A percentile compares a stretch with the other conserved stretches of the same genome.
Conservation (phyloP, 2,329 filamentous ascomycete genomes). For the Sclerotinia trifoliorum region DNA sequence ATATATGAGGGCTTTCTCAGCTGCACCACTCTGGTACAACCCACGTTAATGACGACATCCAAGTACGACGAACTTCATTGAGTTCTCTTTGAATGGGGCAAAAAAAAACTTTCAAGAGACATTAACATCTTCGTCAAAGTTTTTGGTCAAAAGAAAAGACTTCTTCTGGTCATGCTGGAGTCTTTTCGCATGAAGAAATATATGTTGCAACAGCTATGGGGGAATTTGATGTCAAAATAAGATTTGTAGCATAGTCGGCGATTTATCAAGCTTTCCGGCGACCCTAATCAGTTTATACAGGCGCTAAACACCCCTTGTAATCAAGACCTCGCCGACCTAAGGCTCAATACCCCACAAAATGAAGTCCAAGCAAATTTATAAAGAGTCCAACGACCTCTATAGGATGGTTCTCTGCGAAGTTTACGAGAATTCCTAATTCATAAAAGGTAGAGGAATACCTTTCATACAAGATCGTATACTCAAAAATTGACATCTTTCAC, state of each 20-base stretch:
- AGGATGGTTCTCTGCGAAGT: not conserved
- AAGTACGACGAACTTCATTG: not conserved
- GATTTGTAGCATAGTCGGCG: not conserved
- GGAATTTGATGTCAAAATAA: slow-evolving; percentile 6
- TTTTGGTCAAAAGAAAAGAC: not conserved
- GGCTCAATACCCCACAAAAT: not conserved
- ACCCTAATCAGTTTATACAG: not conserved
- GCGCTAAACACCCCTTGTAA: not conserved
- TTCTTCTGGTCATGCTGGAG: not conserved
- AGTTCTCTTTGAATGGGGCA: not conserved
- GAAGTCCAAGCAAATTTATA: not conserved
- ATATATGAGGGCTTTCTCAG: not conserved
- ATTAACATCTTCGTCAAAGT: not conserved
- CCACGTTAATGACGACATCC: not conserved
- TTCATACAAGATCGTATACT: not conserved
- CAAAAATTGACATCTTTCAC: slow-evolving; percentile 1
- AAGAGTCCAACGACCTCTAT: not conserved
- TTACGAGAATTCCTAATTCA: not conserved
- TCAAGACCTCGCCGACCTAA: not conserved
- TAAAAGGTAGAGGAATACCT: not conserved
- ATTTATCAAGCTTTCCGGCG: not conserved
- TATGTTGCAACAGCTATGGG: no score
- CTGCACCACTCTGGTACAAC: not conserved
- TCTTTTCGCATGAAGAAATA: no score
- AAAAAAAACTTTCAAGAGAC: not conserved